A percentile compares a stretch with the other conserved stretches of the same genome.
phyloP scores from a whole-genome alignment of 208 protist genomes.

The Acanthamoeba culbertsoni region DNA sequence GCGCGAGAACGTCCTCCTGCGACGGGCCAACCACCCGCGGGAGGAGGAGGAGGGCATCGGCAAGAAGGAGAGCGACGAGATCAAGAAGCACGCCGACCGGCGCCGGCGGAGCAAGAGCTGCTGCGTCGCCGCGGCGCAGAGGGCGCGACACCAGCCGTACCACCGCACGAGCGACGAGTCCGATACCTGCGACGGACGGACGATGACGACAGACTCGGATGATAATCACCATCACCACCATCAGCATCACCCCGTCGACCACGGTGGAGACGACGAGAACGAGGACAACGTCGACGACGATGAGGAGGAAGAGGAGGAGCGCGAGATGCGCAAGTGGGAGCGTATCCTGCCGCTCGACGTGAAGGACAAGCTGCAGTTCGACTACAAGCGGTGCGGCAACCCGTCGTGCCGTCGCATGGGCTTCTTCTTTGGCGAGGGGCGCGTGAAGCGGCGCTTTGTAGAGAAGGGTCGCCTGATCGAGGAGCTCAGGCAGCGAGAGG shows the following conservation, averaged over 20 bases:
- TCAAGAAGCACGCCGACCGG: not conserved
- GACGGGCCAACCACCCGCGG: not conserved
- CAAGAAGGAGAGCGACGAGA: not conserved
- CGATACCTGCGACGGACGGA: too few species aligned
- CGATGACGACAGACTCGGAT: not conserved
- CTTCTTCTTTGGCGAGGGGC: not conserved
- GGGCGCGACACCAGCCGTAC: not conserved
- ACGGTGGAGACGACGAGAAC: not conserved
- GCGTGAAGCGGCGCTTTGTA: not conserved
- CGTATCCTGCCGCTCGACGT: not conserved
- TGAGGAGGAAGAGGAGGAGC: not conserved
- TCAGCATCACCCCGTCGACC: not conserved
- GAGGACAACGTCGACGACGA: not conserved
- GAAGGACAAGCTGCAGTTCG: not conserved
- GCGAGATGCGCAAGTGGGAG: not conserved
- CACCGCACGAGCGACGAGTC: not conserved
- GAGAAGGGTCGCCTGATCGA: not conserved
- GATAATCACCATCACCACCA: too few species aligned
- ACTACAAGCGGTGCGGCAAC: slow-evolving; percentile 25
- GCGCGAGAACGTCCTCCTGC: not conserved
- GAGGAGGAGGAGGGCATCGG: slow-evolving; percentile 7
- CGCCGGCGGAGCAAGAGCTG: not conserved
- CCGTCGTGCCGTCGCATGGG: not conserved
- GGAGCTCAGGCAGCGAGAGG: not conserved
- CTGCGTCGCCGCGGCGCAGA: not conserved